A percentile compares a stretch with the other conserved stretches of the same genome.
These are phyloP conservation scores for Melampsora abietis-canadensis DNA, from an alignment of 1,284 basidiomycete species.

Conservation along the genomic window DNA sequence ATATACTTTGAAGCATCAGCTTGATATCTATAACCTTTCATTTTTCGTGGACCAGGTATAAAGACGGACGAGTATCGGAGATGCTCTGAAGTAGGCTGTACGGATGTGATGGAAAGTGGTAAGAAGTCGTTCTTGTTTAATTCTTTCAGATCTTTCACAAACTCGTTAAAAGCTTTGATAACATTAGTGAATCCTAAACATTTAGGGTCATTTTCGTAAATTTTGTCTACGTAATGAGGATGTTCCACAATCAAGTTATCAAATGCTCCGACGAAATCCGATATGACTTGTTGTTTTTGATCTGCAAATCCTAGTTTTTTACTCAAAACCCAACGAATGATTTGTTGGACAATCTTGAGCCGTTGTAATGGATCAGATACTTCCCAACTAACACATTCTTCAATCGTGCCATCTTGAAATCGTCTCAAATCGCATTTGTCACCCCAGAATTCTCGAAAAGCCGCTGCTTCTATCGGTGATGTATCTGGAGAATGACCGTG, in stretches of 20 bases:
- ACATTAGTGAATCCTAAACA: constrained; percentile 65
- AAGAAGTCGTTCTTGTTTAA: constrained; percentile 62
- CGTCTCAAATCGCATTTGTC: constrained; percentile 86
- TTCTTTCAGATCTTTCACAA: constrained; percentile 71
- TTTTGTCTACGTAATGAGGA: constrained; percentile 48
- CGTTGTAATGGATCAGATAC: constrained; percentile 54
- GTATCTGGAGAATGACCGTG: constrained; percentile 72
- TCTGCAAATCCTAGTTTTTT: constrained; percentile 63
- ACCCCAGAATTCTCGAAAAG: constrained; percentile 87
- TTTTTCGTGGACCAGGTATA: constrained; percentile 61
- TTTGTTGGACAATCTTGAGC: constrained; percentile 69
- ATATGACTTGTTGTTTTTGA: constrained; percentile 59
- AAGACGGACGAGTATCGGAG: constrained; percentile 82
- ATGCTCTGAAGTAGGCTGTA: constrained; percentile 66
- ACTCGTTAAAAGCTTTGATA: constrained; percentile 71
- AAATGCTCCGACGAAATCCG: constrained; percentile 60
- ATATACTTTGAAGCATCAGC: constrained; percentile 64
- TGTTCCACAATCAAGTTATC: constrained; percentile 63
- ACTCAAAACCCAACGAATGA: constrained; percentile 70
- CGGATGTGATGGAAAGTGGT: constrained; percentile 73
- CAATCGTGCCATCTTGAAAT: constrained; percentile 92
- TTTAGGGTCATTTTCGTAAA: constrained; percentile 53
- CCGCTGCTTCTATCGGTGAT: constrained; percentile 57
- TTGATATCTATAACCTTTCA: constrained; percentile 50
- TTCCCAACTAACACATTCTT: constrained; percentile 89